These are phyloP conservation scores for Thalassiosira oceanica DNA, from an alignment of 352 stramenopile genomes.

Conservation along the genomic window DNA sequence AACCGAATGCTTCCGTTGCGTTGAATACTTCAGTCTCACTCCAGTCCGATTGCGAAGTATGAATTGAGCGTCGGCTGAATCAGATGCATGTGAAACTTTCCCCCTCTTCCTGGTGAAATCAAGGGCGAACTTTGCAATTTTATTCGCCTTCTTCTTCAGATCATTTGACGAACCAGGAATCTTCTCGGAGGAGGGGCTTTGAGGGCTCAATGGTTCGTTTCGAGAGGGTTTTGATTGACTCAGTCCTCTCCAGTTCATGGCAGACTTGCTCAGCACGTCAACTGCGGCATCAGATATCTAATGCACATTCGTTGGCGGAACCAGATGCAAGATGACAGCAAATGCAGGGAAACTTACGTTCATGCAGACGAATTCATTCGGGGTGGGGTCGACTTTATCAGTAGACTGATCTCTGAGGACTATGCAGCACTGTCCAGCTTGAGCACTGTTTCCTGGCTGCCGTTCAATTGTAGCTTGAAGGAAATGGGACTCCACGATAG, in stretches of 20 bases:
- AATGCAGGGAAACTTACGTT: conserved; percentile 20
- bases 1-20: conserved; percentile 11
- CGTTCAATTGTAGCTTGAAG: conserved; percentile 54
- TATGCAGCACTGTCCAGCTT: conserved; percentile 43
- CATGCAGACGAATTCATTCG: conserved; percentile 33
- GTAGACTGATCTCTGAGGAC: conserved; percentile 44
- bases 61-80: conserved; percentile 35
- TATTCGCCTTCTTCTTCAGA: conserved; percentile 35
- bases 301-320: no score
- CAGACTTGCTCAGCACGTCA: conserved; percentile 23
- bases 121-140: conserved; percentile 33
- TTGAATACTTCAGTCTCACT: conserved; percentile 60
- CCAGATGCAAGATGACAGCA: no score
- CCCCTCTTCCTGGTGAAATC: conserved; percentile 41
- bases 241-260: conserved; percentile 26
- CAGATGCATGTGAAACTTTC: conserved; percentile 11
- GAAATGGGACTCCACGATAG: conserved; percentile 47
- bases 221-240: conserved; percentile 17
- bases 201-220: no score
- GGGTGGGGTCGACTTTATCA: not conserved
- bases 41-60: conserved; percentile 67
- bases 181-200: no score
- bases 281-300: conserved; percentile 30
- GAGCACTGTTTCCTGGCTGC: conserved; percentile 25
- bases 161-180: no score